Conservation (phyloP, 73 alveolate species). For the Tetrahymena borealis region DNA sequence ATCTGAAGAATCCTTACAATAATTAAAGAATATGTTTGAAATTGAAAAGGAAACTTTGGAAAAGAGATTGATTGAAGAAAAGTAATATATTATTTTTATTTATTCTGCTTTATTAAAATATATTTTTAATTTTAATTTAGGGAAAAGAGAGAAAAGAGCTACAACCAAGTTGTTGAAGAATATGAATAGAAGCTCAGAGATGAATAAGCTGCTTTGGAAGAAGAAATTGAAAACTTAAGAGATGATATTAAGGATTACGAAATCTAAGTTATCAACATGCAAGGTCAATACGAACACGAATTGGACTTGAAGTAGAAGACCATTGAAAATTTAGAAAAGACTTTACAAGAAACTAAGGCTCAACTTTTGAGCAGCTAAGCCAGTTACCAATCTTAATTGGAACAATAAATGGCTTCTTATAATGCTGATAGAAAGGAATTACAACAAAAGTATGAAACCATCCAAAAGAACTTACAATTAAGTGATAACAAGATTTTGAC, state of each 20-base stretch:
- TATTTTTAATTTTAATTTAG: neutral
- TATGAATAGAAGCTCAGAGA: conserved; percentile 23
- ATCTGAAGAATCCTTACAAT: conserved; percentile 53
- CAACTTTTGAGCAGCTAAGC: conserved; percentile 6
- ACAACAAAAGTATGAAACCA: conserved; percentile 54
- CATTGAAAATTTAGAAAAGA: conserved; percentile 53
- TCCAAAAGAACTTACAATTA: conserved; percentile 50
- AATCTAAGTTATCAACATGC: conserved; percentile 16
- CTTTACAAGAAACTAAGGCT: conserved; percentile 58
- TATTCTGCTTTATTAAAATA: neutral
- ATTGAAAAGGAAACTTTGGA: conserved; percentile 70
- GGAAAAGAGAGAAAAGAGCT: conserved; percentile 41
- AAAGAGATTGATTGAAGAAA: conserved; percentile 62
- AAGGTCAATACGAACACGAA: conserved; percentile 61
- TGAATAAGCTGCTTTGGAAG: conserved; percentile 17
- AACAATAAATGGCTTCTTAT: conserved; percentile 37
- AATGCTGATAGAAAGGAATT: conserved; percentile 56
- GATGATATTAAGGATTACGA: conserved; percentile 56
- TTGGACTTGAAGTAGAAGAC: conserved; percentile 37
- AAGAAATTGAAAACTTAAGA: conserved; percentile 43
- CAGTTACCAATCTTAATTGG: conserved; percentile 18
- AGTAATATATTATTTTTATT: neutral
- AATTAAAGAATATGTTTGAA: conserved; percentile 70
- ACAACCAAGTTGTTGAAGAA: conserved; percentile 21
- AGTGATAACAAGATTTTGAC: conserved; percentile 62